Conservation (phyloP, 257 asterid species). For the Plantago elongata region DNA sequence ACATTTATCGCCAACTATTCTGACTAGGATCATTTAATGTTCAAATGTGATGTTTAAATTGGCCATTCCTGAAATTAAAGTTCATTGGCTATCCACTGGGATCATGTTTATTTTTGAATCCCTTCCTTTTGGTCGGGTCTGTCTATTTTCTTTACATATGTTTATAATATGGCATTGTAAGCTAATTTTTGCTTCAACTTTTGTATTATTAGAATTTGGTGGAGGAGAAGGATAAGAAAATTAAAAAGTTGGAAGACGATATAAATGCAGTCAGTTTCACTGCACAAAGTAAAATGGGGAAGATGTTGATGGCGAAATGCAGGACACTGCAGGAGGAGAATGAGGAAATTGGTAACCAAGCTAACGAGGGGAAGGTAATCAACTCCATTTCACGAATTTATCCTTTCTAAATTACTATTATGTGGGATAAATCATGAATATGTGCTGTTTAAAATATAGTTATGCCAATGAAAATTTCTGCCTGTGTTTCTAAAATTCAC, state of each 20-base stretch:
- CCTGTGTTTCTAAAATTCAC: not conserved
- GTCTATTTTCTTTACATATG: not conserved
- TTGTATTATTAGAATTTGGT: conserved; percentile 68
- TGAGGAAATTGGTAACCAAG: conserved; percentile 95
- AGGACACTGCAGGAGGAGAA: conserved; percentile 93
- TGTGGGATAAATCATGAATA: no score
- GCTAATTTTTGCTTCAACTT: conserved; percentile 14
- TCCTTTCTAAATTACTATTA: not conserved
- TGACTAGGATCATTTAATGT: no score
- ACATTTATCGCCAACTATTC: no score
- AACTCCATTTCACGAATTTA: conserved; percentile 1
- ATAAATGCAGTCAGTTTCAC: conserved; percentile 89
- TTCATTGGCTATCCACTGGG: no score
- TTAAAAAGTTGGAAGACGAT: conserved; percentile 87
- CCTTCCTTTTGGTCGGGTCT: not conserved
- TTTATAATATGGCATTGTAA: conserved; percentile 7
- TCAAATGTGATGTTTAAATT: no score
- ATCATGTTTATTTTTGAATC: no score
- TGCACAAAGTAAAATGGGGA: conserved; percentile 97
- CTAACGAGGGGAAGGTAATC: conserved; percentile 97
- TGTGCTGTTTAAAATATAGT: not conserved
- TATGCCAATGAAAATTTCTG: not conserved
- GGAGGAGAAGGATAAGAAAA: conserved; percentile 94
- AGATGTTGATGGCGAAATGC: conserved; percentile 94
- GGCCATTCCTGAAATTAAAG: no score